Evolutionary conservation across 2,329 filamentous ascomycete species (phyloP).

Genomic region (Cercospora janseana): DNA sequence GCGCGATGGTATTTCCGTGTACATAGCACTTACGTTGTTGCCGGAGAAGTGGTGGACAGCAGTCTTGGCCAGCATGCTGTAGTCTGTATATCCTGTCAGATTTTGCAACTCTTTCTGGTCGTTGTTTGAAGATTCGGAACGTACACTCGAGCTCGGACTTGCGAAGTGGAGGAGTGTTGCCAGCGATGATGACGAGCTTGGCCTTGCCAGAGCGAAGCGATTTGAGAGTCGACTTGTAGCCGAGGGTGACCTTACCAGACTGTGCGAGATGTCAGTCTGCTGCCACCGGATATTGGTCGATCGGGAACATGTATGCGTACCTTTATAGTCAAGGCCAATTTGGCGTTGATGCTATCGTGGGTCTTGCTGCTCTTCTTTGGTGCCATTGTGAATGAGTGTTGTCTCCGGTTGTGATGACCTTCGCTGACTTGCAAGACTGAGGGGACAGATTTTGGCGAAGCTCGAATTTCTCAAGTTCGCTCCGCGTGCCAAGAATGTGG

Average conservation of each 20-base stretch:
- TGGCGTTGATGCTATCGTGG: constrained; percentile 73
- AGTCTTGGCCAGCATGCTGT: constrained; percentile 89
- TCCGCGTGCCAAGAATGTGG: constrained; percentile 9
- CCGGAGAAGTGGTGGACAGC: constrained; percentile 96
- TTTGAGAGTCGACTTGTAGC: constrained; percentile 90
- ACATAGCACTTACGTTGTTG: constrained; percentile 83
- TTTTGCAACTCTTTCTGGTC: constrained; percentile 23
- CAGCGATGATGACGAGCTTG: constrained; percentile 93
- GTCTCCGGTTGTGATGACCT: constrained; percentile 25
- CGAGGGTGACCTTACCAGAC: constrained; percentile 69
- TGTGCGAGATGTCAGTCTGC: constrained; percentile 32
- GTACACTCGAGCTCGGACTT: constrained; percentile 87
- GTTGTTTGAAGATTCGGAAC: constrained; percentile 15
- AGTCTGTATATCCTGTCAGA: constrained; percentile 49
- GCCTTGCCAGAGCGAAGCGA: constrained; percentile 91
- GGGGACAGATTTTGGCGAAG: background rate
- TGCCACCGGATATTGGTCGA: background rate
- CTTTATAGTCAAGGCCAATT: constrained; percentile 54
- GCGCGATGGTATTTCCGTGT: constrained; percentile 22
- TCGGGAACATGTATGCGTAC: constrained; percentile 25
- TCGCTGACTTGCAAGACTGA: constrained; percentile 20
- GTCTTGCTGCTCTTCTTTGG: constrained; percentile 84
- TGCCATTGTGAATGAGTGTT: constrained; percentile 55
- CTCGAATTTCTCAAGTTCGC: constrained; percentile 4
- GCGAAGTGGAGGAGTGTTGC: constrained; percentile 95